Evolutionary conservation across 148 eudicot species (phyloP).

Genomic region (Cornus kousa): DNA sequence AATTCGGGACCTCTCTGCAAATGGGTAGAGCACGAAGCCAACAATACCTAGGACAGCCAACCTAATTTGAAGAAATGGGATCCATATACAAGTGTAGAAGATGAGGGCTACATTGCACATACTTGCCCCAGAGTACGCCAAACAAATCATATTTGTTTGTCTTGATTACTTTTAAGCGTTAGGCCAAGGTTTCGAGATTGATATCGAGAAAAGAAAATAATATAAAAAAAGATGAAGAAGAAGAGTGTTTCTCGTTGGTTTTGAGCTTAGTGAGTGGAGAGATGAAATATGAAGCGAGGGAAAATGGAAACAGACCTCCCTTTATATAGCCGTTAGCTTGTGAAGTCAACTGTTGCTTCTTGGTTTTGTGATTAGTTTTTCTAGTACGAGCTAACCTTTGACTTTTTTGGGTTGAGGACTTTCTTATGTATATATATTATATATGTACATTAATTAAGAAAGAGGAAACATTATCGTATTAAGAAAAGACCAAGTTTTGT

Average conservation of each 20-base stretch:
- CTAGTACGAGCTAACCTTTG: slow-evolving; percentile 8
- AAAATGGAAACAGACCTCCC: background rate
- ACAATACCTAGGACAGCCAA: slow-evolving; percentile 19
- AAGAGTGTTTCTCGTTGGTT: no score
- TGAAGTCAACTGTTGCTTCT: slow-evolving; percentile 5
- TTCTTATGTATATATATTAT: no score
- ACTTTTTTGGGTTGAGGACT: slow-evolving; percentile 2
- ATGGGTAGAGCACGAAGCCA: slow-evolving; percentile 26
- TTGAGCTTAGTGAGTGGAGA: no score
- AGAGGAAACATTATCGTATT: background rate
- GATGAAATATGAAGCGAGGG: background rate
- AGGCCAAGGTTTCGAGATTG: no score
- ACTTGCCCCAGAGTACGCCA: slow-evolving; percentile 15
- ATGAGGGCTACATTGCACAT: slow-evolving; percentile 43
- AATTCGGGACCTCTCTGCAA: background rate
- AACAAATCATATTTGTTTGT: slow-evolving; percentile 29
- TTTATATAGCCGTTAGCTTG: slow-evolving; percentile 22
- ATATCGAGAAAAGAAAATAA: no score
- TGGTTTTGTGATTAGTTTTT: background rate
- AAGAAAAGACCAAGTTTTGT: background rate
- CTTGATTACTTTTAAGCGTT: no score
- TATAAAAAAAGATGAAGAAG: no score
- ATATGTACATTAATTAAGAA: no score
- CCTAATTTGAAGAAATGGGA: slow-evolving; percentile 42
- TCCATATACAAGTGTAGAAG: slow-evolving; percentile 64